These are phyloP conservation scores for Arachis monticola DNA, from an alignment of 331 rosid genomes.

Conservation along the genomic window DNA sequence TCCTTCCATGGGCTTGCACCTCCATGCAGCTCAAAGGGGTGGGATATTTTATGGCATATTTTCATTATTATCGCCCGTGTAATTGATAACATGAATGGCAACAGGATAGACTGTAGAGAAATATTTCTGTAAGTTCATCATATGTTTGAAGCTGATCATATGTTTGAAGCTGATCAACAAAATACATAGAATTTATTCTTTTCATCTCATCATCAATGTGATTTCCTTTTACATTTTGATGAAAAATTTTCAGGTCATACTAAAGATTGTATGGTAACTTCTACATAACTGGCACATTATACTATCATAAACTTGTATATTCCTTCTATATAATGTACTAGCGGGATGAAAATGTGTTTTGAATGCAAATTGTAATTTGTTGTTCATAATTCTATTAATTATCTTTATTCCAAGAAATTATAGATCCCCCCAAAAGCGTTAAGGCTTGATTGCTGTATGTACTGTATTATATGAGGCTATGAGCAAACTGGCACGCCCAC, in stretches of 20 bases:
- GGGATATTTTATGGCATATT: conserved; percentile 14
- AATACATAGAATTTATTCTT: neutral
- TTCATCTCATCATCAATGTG: conserved; percentile 8
- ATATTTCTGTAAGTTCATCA: neutral
- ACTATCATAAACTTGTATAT: neutral
- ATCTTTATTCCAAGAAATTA: neutral
- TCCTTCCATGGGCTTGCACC: neutral
- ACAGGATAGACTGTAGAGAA: neutral
- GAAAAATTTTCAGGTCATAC: neutral
- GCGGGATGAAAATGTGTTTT: neutral
- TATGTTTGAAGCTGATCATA: neutral
- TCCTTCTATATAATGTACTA: neutral
- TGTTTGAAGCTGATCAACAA: too few species aligned
- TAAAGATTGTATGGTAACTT: neutral
- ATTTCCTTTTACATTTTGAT: neutral
- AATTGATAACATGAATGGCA: neutral
- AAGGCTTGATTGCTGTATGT: neutral
- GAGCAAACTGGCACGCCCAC: neutral
- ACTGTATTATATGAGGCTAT: neutral
- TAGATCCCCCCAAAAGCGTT: neutral
- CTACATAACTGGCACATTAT: neutral
- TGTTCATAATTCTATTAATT: neutral
- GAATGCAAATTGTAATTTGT: neutral
- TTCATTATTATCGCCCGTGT: neutral
- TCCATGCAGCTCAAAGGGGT: conserved; percentile 1